Conservation (phyloP, 257 asterid genomes). For the Solanum etuberosum region DNA sequence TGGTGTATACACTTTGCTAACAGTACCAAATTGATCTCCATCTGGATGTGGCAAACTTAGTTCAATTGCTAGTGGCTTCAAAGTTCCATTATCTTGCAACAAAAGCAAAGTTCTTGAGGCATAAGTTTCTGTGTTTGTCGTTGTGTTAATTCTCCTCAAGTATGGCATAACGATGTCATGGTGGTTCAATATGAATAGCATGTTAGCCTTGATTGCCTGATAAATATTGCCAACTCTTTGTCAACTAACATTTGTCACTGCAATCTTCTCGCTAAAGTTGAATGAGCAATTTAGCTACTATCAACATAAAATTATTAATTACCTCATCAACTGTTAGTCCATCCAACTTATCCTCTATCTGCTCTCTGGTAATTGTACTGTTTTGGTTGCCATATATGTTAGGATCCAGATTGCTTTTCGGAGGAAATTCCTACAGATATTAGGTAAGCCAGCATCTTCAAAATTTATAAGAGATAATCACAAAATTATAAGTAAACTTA, state of each 20-base stretch:
- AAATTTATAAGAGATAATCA: neutral
- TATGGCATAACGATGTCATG: slow-evolving; percentile 44
- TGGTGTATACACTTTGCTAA: slow-evolving; percentile 49
- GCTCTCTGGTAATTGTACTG: slow-evolving; percentile 38
- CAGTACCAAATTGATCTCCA: slow-evolving; percentile 5
- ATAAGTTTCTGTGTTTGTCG: slow-evolving; percentile 34
- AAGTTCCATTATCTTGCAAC: slow-evolving; percentile 9
- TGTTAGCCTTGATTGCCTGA: slow-evolving; percentile 39
- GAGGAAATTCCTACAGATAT: slow-evolving; percentile 30
- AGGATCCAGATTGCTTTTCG: slow-evolving; percentile 23
- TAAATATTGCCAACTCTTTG: neutral
- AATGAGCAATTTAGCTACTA: neutral
- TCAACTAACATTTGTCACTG: neutral
- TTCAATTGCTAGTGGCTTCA: neutral
- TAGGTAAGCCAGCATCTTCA: neutral
- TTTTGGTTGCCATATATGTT: slow-evolving; percentile 42
- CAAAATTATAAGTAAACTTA: neutral
- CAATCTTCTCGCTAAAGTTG: neutral
- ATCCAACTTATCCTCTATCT: slow-evolving; percentile 33
- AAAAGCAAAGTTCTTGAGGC: slow-evolving; percentile 65
- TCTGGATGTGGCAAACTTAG: neutral
- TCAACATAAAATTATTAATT: neutral
- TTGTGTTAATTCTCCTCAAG: slow-evolving; percentile 42
- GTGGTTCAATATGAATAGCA: slow-evolving; percentile 21
- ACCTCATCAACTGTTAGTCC: slow-evolving; percentile 49